Conservation (phyloP, 768 basidiomycete species). For the Kwoniella pini region DNA sequence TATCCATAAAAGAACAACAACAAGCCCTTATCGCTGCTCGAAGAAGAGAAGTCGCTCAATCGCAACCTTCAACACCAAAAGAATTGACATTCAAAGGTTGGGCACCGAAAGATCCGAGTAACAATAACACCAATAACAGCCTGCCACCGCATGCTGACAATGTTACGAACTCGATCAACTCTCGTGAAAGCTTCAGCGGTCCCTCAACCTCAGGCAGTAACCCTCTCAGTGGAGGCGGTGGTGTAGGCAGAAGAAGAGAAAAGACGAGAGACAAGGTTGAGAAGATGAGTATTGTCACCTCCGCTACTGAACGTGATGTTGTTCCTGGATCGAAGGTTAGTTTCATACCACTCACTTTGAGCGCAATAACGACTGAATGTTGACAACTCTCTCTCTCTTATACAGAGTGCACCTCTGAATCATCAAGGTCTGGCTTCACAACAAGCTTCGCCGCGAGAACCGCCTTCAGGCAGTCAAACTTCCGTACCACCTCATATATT, state of each 20-base stretch:
- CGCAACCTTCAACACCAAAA: slow-evolving; percentile 38
- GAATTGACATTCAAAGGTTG: slow-evolving; percentile 50
- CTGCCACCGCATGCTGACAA: not conserved
- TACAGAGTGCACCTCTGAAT: slow-evolving; percentile 44
- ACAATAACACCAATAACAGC: not conserved
- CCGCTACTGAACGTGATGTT: slow-evolving; percentile 33
- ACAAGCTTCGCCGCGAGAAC: slow-evolving; percentile 37
- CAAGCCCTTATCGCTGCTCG: slow-evolving; percentile 50
- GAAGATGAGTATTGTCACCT: slow-evolving; percentile 43
- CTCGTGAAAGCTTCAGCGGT: slow-evolving; percentile 2
- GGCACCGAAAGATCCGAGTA: slow-evolving; percentile 39
- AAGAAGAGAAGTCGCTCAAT: slow-evolving; percentile 34
- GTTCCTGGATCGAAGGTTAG: slow-evolving; percentile 44
- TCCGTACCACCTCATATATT: slow-evolving; percentile 33
- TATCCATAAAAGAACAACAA: slow-evolving; percentile 49
- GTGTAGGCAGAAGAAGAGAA: slow-evolving; percentile 40
- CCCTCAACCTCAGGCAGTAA: not conserved
- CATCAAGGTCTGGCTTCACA: slow-evolving; percentile 38
- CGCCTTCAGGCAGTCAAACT: slow-evolving; percentile 36
- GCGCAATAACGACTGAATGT: no score
- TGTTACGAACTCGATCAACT: not conserved
- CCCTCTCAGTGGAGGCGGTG: slow-evolving; percentile 16
- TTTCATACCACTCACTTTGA: no score
- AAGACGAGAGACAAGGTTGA: slow-evolving; percentile 50
- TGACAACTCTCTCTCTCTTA: no score